Percentiles rank a stretch among this genome's conserved stretches.
Conservation (phyloP, 495 filamentous ascomycete species). For the Podospora tetraspora region DNA sequence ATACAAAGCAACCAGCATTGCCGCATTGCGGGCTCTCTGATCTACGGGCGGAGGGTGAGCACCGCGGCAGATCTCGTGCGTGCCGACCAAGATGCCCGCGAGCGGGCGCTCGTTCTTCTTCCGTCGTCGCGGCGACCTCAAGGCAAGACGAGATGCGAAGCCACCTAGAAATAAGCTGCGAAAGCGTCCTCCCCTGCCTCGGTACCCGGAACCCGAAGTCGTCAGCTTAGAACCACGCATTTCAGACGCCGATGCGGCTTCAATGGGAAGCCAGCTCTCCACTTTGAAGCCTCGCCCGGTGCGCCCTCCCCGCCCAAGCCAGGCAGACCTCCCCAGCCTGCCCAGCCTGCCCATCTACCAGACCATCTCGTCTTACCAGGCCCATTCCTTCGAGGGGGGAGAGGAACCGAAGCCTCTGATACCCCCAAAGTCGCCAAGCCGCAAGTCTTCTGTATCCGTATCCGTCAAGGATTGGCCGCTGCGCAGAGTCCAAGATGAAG, state of each 20-base stretch:
- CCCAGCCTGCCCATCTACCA: conserved; percentile 20
- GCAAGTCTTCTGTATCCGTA: not conserved
- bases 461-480: not conserved
- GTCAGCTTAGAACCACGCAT: not conserved
- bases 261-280: conserved; percentile 12
- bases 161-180: conserved; percentile 15
- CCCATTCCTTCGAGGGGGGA: not conserved
- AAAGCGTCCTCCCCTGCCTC: conserved; percentile 7
- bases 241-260: not conserved
- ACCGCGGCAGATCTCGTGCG: not conserved
- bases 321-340: conserved; percentile 12
- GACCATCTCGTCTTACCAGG: not conserved
- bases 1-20: not conserved
- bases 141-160: not conserved
- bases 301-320: conserved; percentile 9
- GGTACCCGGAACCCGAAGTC: not conserved
- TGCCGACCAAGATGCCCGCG: not conserved
- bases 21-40: not conserved
- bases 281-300: conserved; percentile 7
- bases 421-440: conserved; percentile 1
- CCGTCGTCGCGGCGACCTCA: not conserved
- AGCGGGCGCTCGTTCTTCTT: conserved; percentile 2
- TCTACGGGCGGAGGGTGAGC: not conserved
- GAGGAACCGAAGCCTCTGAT: not conserved
- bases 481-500: not conserved